Base-by-base conservation (phyloP, 768 basidiomycete genomes). In the Lactarius trivialis region DNA sequence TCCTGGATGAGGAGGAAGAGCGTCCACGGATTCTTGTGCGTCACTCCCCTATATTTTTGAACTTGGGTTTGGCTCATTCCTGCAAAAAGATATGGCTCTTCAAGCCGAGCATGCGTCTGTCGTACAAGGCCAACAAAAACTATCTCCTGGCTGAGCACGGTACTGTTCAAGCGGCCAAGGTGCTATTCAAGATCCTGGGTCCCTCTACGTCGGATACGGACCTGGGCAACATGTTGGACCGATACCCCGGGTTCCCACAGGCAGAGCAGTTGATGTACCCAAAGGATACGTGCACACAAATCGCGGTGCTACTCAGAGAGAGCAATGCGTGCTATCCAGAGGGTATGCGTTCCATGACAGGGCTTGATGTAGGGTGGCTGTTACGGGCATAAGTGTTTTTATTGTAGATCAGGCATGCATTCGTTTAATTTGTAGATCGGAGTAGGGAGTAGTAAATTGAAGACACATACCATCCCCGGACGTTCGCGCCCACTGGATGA, bases 201-300 rank as follows among this genome's bases (percentile, higher is more conserved):
- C 89, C 87, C 11, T 76, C 78, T 2, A 80, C 83, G 48, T 74
- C 76, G 12, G 71, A 73, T 33, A 72, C 75, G n/a, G 83, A 86
- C 68, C 71, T 88, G 52, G 69, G 8, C 59, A 88, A 83, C 54
- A 76, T 86, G 33, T 68, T 89, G 60, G 77, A 85, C 69, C 85
- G 80, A 66, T 89, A 91, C 71, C 89, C 90, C 36, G 85, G 87
- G 21, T 92, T 93, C 71, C 86, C 88, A 9, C 91, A 93, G 71
- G 88, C 91, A n/a, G 94, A 98, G 72, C 84, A 87, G 64, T 76
- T 97, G 9, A 84, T 82, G 36, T 97, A 98, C 70, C 91, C 95
- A 0, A 81, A 85, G 75, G 77, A 84, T 26, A 80, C 91, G 14
- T 93, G 93, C 71, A 81, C 81, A 11, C 82, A 85, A 51, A 72